These are phyloP conservation scores for Ascoidea rubescens DNA, from an alignment of 805 yeast genomes.

Conservation along the genomic window DNA sequence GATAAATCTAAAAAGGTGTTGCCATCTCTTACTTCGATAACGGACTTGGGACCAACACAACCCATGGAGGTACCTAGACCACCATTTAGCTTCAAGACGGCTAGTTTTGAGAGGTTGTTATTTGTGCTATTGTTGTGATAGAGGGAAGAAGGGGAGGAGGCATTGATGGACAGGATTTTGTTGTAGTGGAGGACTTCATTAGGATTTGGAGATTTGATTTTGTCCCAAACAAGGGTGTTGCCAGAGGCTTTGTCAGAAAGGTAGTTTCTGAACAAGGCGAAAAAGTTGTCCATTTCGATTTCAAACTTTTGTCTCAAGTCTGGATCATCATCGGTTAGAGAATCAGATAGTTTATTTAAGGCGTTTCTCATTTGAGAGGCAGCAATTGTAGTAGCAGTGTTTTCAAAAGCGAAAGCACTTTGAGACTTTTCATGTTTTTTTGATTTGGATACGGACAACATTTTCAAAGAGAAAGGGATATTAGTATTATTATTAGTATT, in stretches of 20 bases:
- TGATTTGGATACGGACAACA: slow-evolving; percentile 11
- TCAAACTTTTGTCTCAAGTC: slow-evolving; percentile 50
- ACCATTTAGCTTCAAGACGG: slow-evolving; percentile 93
- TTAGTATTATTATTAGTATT: neutral
- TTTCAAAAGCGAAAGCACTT: slow-evolving; percentile 75
- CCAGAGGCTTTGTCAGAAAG: slow-evolving; percentile 81
- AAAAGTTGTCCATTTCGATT: slow-evolving; percentile 87
- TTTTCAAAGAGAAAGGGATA: neutral
- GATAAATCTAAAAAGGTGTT: slow-evolving; percentile 91
- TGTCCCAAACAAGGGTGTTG: slow-evolving; percentile 82
- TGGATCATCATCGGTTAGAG: slow-evolving; percentile 37
- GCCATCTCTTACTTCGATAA: slow-evolving; percentile 97
- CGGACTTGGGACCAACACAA: slow-evolving; percentile 97
- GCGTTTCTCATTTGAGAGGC: slow-evolving; percentile 98
- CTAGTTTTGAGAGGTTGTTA: slow-evolving; percentile 53
- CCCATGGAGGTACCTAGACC: slow-evolving; percentile 99
- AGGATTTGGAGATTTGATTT: slow-evolving; percentile 79
- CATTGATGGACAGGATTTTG: slow-evolving; percentile 19
- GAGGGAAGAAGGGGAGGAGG: neutral
- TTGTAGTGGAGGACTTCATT: slow-evolving; percentile 81
- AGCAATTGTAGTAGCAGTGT: slow-evolving; percentile 87
- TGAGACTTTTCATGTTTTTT: slow-evolving; percentile 60
- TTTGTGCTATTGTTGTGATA: neutral
- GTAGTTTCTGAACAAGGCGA: slow-evolving; percentile 86
- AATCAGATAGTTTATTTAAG: slow-evolving; percentile 75